Conservation (phyloP, 495 filamentous ascomycete genomes). For the Oidiodendron maius region DNA sequence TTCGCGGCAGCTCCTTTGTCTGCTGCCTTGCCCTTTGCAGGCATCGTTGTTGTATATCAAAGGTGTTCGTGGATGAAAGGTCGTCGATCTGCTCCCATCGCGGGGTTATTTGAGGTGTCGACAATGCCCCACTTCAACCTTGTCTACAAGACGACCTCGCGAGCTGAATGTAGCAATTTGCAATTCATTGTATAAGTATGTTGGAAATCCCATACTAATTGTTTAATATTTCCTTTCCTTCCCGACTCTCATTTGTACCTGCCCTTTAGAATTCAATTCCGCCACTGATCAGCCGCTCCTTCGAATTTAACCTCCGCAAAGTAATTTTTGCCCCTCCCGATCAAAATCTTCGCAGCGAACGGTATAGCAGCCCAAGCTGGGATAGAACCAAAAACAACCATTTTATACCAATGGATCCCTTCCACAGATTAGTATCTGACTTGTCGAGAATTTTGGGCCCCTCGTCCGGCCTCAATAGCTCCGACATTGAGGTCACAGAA, state of each 20-base stretch:
- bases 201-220: not conserved
- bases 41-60: conserved; percentile 31
- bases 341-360: too few species aligned
- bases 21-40: conserved; percentile 48
- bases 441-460: conserved; percentile 68
- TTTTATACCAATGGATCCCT: conserved; percentile 33
- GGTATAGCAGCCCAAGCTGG: too few species aligned
- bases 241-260: too few species aligned
- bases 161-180: not conserved
- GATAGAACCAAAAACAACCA: too few species aligned
- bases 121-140: not conserved
- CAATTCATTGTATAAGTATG: not conserved
- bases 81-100: not conserved
- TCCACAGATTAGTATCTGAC: conserved; percentile 67
- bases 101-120: too few species aligned
- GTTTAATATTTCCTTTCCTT: not conserved
- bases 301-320: too few species aligned
- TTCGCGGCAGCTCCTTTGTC: conserved; percentile 26
- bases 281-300: too few species aligned
- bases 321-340: too few species aligned
- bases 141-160: not conserved
- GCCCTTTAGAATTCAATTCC: too few species aligned
- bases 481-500: conserved; percentile 66
- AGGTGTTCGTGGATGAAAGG: not conserved
- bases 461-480: conserved; percentile 71